Evolutionary conservation across 169 alveolate genomes (phyloP).

Genomic region (Eimeria maxima): DNA sequence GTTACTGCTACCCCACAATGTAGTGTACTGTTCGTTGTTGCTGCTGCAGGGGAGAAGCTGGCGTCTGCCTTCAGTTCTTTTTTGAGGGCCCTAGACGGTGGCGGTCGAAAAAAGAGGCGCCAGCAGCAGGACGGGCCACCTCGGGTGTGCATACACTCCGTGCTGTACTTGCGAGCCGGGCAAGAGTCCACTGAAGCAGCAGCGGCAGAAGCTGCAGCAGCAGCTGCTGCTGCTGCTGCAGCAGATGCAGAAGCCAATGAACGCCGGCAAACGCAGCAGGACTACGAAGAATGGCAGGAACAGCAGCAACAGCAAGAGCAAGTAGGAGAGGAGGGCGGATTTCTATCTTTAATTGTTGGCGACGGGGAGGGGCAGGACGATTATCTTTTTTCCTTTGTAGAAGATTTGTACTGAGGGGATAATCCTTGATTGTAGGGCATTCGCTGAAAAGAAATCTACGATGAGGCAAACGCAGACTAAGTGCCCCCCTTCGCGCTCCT

Average conservation of each 20-base stretch:
- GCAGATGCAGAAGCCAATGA: conserved; percentile 36
- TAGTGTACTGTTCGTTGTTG: background rate
- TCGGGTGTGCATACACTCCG: conserved; percentile 34
- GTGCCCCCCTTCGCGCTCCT: background rate
- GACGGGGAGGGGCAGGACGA: background rate
- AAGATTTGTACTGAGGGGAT: background rate
- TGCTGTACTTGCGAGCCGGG: conserved; percentile 15
- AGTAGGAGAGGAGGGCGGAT: background rate
- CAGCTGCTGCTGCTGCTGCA: conserved; percentile 50
- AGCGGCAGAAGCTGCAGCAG: conserved; percentile 20
- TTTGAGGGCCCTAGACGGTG: conserved; percentile 32
- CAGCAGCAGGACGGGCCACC: background rate
- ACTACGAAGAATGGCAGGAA: background rate
- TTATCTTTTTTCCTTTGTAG: background rate
- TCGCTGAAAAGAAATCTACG: background rate
- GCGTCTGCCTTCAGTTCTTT: background rate
- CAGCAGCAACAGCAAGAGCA: background rate
- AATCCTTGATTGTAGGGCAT: background rate
- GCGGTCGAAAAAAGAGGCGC: background rate
- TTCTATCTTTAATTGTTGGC: background rate
- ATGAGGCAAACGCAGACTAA: background rate
- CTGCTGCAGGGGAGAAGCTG: conserved; percentile 17
- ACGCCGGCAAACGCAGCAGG: conserved; percentile 6
- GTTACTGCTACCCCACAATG: background rate
- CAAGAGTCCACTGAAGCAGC: background rate